Evolutionary conservation across 2,329 filamentous ascomycete species (phyloP).

Genomic region (Aspergillus aculeatinus): DNA sequence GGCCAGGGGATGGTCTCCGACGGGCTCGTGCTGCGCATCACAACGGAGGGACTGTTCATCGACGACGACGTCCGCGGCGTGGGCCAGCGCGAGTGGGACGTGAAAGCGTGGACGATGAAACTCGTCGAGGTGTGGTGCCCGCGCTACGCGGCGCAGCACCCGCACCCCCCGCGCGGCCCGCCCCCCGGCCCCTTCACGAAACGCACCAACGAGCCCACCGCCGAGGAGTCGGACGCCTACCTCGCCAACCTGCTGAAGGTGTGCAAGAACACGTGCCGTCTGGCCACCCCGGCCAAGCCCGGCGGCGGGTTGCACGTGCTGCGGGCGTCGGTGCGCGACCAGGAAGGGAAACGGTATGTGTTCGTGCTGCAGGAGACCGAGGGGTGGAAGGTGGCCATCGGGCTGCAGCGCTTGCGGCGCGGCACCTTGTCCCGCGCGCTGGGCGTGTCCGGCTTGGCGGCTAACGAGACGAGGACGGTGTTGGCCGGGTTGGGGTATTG

Average conservation of each 20-base stretch:
- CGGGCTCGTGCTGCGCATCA: slow-evolving; percentile 86
- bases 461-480: slow-evolving; percentile 20
- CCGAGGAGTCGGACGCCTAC: slow-evolving; percentile 67
- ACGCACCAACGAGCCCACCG: slow-evolving; percentile 54
- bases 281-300: slow-evolving; percentile 26
- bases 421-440: slow-evolving; percentile 57
- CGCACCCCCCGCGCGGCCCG: slow-evolving; percentile 26
- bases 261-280: slow-evolving; percentile 64
- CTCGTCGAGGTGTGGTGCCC: slow-evolving; percentile 83
- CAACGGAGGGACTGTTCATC: slow-evolving; percentile 92
- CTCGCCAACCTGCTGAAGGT: slow-evolving; percentile 61
- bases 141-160: slow-evolving; percentile 51
- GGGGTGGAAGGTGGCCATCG: slow-evolving; percentile 62
- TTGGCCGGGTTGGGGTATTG: slow-evolving; percentile 22
- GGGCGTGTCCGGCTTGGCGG: slow-evolving; percentile 43
- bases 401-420: slow-evolving; percentile 56
- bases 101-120: slow-evolving; percentile 97
- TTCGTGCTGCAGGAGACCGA: slow-evolving; percentile 60
- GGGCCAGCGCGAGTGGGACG: slow-evolving; percentile 96
- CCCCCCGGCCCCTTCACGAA: slow-evolving; percentile 41
- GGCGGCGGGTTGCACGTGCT: slow-evolving; percentile 55
- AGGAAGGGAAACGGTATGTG: slow-evolving; percentile 61
- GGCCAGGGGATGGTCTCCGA: slow-evolving; percentile 85
- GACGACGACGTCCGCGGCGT: slow-evolving; percentile 91
- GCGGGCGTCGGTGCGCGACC: slow-evolving; percentile 58